phyloP scores from a whole-genome alignment of 2,329 filamentous ascomycete species.

The Neocatenulostroma microsporum region DNA sequence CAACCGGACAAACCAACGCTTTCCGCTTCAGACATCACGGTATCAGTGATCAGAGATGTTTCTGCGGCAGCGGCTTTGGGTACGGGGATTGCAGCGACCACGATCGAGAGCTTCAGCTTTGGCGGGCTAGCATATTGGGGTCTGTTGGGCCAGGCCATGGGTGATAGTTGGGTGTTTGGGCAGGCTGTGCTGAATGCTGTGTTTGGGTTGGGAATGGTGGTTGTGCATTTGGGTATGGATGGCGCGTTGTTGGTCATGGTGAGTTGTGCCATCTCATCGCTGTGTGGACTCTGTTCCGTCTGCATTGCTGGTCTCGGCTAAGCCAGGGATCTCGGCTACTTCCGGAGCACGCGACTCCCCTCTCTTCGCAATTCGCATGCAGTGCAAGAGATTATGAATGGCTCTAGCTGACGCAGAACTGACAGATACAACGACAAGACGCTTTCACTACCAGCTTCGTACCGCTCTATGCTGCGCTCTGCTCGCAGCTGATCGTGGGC shows the following conservation, averaged over 20 bases:
- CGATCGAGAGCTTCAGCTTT: constrained; percentile 22
- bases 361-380: too few species aligned
- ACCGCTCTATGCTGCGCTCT: constrained; percentile 22
- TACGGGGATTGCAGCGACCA: constrained; percentile 19
- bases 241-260: constrained; percentile 23
- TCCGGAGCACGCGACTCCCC: too few species aligned
- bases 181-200: constrained; percentile 16
- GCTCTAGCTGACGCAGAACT: too few species aligned
- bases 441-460: constrained; percentile 21
- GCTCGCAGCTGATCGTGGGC: constrained; percentile 20
- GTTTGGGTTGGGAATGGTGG: constrained; percentile 16
- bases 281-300: too few species aligned
- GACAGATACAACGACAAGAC: constrained; percentile 22
- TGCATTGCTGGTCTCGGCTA: too few species aligned
- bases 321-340: constrained; percentile 1
- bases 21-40: constrained; percentile 9
- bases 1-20: constrained; percentile 14
- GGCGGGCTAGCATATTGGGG: constrained; percentile 21
- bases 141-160: constrained; percentile 16
- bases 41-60: constrained; percentile 23
- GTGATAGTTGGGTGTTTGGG: constrained; percentile 17
- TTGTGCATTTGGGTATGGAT: constrained; percentile 18
- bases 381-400: too few species aligned
- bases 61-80: constrained; percentile 20
- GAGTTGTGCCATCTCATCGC: too few species aligned